Conservation (phyloP, 2,329 filamentous ascomycete genomes). For the Dothideomycetes sp. region DNA sequence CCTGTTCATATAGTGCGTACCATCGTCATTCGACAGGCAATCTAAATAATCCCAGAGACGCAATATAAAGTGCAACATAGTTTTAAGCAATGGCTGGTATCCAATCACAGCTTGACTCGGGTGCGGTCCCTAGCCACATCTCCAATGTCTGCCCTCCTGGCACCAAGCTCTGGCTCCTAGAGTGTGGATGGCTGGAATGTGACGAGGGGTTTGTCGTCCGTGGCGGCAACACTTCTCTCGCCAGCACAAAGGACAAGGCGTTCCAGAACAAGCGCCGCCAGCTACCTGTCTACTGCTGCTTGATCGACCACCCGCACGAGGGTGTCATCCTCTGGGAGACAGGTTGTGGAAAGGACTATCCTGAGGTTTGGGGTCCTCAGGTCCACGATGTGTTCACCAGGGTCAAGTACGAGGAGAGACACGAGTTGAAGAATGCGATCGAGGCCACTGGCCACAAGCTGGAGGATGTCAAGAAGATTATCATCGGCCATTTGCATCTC, state of each 20-base stretch:
- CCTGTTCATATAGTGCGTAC: too few relatives aligned
- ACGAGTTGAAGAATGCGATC: conserved; percentile 23
- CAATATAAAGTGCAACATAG: too few relatives aligned
- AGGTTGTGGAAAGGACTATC: conserved; percentile 32
- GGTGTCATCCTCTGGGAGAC: conserved; percentile 37
- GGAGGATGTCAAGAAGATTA: conserved; percentile 25
- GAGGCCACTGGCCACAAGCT: conserved; percentile 23
- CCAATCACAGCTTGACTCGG: conserved; percentile 19
- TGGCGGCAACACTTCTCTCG: conserved; percentile 28
- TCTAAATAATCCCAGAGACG: too few relatives aligned
- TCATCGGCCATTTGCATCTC: conserved; percentile 25
- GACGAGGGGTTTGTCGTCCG: conserved; percentile 37
- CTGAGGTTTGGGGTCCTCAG: conserved; percentile 23
- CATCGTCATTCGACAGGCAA: too few relatives aligned
- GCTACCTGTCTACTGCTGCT: conserved; percentile 29
- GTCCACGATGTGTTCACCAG: conserved; percentile 22
- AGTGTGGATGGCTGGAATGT: conserved; percentile 33
- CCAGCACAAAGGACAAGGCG: conserved; percentile 21
- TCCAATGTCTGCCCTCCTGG: conserved; percentile 29
- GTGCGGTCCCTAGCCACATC: conserved; percentile 21
- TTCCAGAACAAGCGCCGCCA: conserved; percentile 32
- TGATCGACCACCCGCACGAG: conserved; percentile 34
- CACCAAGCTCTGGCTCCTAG: conserved; percentile 37
- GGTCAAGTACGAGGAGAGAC: conserved; percentile 21
- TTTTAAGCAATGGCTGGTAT: conserved; percentile 17